Evolutionary conservation across 805 yeast species (phyloP).

Genomic region (Torulaspora quercuum): DNA sequence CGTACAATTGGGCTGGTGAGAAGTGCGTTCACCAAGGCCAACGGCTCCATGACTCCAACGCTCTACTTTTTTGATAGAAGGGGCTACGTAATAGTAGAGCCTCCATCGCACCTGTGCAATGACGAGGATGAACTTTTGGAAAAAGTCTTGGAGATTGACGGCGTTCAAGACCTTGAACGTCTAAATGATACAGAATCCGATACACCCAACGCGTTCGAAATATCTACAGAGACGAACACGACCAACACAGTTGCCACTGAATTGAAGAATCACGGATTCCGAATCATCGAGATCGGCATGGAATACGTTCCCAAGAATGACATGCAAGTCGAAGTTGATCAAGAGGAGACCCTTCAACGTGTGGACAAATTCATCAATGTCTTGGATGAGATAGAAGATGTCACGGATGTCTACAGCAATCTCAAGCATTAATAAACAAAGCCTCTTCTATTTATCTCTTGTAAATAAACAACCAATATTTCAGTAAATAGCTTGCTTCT

Average conservation of each 20-base stretch:
- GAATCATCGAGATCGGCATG: constrained; percentile 67
- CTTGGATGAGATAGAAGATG: constrained; percentile 80
- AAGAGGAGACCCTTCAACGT: constrained; percentile 49
- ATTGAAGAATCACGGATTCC: constrained; percentile 49
- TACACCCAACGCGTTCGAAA: constrained; percentile 41
- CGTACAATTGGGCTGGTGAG: constrained; percentile 75
- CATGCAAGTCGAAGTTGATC: constrained; percentile 50
- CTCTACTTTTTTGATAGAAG: constrained; percentile 69
- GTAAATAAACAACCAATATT: background rate
- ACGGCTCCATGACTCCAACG: constrained; percentile 73
- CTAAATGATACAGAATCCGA: constrained; percentile 30
- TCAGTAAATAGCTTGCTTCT: no score
- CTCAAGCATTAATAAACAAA: no score
- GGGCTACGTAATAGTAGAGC: constrained; percentile 64
- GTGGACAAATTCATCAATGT: constrained; percentile 55
- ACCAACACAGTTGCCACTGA: constrained; percentile 58
- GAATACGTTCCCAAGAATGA: constrained; percentile 65
- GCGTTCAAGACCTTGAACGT: constrained; percentile 75
- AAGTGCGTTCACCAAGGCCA: constrained; percentile 66
- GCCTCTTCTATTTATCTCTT: no score
- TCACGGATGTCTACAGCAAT: constrained; percentile 75
- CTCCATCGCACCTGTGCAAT: constrained; percentile 33
- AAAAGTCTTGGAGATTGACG: constrained; percentile 61
- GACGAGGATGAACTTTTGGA: constrained; percentile 66
- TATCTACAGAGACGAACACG: constrained; percentile 62